These are phyloP conservation scores for Mycena albidolilacea DNA, from an alignment of 768 basidiomycete genomes.

Conservation along the genomic window DNA sequence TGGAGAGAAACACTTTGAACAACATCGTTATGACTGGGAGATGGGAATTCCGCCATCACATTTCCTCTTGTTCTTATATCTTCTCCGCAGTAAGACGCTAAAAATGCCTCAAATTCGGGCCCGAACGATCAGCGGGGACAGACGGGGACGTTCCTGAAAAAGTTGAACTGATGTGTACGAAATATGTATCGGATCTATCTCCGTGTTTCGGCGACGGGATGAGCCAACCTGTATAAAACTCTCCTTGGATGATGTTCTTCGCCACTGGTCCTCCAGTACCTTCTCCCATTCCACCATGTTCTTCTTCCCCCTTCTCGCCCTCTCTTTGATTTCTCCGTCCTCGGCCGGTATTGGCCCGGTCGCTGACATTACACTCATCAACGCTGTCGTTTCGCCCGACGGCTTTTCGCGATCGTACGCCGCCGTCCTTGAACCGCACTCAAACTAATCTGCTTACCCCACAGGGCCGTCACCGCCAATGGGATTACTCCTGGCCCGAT, in stretches of 20 bases:
- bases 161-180: neutral
- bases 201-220: neutral
- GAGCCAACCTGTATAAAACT: neutral
- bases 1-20: neutral
- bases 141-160: neutral
- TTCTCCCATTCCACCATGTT: neutral
- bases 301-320: neutral
- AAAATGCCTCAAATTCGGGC: neutral
- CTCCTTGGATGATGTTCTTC: neutral
- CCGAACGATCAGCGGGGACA: neutral
- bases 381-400: constrained; percentile 55
- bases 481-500: constrained; percentile 63
- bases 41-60: neutral
- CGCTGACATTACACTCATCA: constrained; percentile 48
- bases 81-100: neutral
- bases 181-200: neutral
- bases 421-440: neutral
- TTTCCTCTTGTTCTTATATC: neutral
- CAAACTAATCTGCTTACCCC: constrained; percentile 10
- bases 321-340: constrained; percentile 12
- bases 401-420: constrained; percentile 52
- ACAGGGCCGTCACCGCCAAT: constrained; percentile 57
- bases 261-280: neutral
- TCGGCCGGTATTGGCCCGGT: constrained; percentile 17
- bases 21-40: neutral